These are phyloP conservation scores for Boletus eberwhitei DNA, from an alignment of 768 basidiomycete species.

Conservation along the genomic window DNA sequence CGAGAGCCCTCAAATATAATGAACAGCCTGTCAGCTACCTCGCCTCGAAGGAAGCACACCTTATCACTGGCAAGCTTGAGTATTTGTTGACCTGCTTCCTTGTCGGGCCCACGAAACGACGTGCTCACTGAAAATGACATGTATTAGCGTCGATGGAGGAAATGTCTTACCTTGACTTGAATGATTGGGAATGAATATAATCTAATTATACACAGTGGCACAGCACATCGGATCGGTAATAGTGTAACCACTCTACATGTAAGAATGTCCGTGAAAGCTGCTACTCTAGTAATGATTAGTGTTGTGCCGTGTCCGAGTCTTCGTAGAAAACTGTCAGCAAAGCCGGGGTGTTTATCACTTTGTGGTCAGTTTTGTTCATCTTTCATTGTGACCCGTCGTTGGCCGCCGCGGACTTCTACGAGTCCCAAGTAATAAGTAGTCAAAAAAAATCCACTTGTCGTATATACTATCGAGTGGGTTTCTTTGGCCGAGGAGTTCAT, in stretches of 20 bases:
- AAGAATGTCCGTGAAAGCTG: too few relatives aligned
- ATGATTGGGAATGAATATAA: too few relatives aligned
- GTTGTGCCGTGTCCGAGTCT: too few relatives aligned
- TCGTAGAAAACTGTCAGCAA: too few relatives aligned
- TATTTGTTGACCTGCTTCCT: not conserved
- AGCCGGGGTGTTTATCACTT: not conserved
- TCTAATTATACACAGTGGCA: too few relatives aligned
- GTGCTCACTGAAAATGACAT: not conserved
- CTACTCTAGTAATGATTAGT: too few relatives aligned
- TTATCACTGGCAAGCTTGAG: constrained; percentile 30
- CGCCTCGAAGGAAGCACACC: not conserved
- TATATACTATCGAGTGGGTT: not conserved
- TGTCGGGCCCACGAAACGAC: not conserved
- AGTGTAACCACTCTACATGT: too few relatives aligned
- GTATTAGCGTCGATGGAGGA: constrained; percentile 8
- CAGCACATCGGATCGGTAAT: too few relatives aligned
- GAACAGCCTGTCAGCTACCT: not conserved
- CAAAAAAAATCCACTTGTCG: not conserved
- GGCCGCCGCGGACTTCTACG: not conserved
- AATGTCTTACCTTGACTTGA: not conserved
- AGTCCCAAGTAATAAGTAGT: not conserved
- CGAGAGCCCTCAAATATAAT: constrained; percentile 13
- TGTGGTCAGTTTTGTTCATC: not conserved
- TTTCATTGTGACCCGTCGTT: not conserved
- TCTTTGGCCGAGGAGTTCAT: not conserved